phyloP scores from a whole-genome alignment of 257 asterid species.

The Voacanga thouarsii region DNA sequence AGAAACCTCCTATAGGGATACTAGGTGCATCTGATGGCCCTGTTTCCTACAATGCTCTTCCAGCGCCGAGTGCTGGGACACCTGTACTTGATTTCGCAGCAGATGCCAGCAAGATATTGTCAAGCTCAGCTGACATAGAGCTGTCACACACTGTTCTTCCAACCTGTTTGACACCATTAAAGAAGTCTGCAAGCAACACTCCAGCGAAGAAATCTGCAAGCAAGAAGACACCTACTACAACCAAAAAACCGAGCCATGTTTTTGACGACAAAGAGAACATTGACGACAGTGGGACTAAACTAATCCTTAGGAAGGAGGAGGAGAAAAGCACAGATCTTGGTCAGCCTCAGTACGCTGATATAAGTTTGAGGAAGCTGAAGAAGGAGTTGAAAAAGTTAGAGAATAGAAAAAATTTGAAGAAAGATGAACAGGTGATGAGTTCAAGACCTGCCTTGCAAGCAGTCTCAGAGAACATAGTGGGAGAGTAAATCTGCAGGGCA shows the following conservation, averaged over 20 bases:
- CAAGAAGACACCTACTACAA: constrained; percentile 22
- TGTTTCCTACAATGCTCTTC: background rate
- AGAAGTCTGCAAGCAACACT: constrained; percentile 12
- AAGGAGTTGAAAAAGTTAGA: constrained; percentile 37
- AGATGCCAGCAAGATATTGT: constrained; percentile 8
- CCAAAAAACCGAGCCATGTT: constrained; percentile 9
- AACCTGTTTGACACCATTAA: constrained; percentile 23
- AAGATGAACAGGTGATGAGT: constrained; percentile 8
- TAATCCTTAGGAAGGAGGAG: constrained; percentile 24
- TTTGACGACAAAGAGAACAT: constrained; percentile 62
- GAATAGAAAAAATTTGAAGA: constrained; percentile 16
- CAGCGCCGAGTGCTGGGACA: background rate
- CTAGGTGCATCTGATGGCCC: background rate
- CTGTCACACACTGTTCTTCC: background rate
- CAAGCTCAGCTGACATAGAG: background rate
- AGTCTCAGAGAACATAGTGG: background rate
- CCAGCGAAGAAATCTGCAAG: constrained; percentile 20
- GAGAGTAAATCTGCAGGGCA: background rate
- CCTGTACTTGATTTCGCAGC: background rate
- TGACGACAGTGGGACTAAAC: constrained; percentile 24
- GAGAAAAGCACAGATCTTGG: constrained; percentile 17
- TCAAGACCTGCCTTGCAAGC: constrained; percentile 8
- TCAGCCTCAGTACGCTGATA: constrained; percentile 11
- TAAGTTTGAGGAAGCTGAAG: constrained; percentile 40
- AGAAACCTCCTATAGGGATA: background rate